Evolutionary conservation across 129 eudicot genomes (phyloP), one percentile per base, ranked within the genome.

Genomic region (Flaveria bidentis): DNA sequence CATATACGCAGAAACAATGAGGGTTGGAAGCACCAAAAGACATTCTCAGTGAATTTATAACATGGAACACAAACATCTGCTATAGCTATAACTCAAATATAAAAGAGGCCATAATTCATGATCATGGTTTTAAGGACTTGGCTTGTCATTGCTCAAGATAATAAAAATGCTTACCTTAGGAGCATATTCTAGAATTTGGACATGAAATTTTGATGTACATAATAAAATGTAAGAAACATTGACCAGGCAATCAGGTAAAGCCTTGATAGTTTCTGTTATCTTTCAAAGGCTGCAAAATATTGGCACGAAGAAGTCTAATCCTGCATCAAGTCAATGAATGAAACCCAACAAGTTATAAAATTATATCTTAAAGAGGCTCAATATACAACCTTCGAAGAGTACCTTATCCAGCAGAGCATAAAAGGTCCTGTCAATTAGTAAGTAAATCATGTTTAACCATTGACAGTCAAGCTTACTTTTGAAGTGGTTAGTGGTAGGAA

Each of bases 231-330:
- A 63, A 58, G 30, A 58, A 57, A 1, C 28, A 80, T 92, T 82
- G 41, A 89, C 99, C 91, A 95, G 90, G 87, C 99, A 95, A 86
- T 95, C 97, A 73, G 91, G 97, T 74, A 96, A 87, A 72, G 99
- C 92, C 63, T 89, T 95, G 69, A 95, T 91, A 23, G 99, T 91
- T 81, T 89, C 96, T 57, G 85, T 84, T 26, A 64, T 95, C 96
- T 82, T 95, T 91, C 73, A 91, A 81, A 69, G 97, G 99, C 83
- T 91, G 99, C 89, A 94, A 72, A 67, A 30, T 30, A 30, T 3
- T 3, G 36, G 36, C 36, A 30, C 36, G 36, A 30, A 2, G 36
- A 30, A 30, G 36, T 30, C 36, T 3, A 30, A 0, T 30, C 36
- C 36, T 30, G 36, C 36, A 30, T 4, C 36, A 30, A 30, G 4